These are phyloP conservation scores for Phylloporus sp. DNA, from an alignment of 768 basidiomycete genomes.

Conservation along the genomic window DNA sequence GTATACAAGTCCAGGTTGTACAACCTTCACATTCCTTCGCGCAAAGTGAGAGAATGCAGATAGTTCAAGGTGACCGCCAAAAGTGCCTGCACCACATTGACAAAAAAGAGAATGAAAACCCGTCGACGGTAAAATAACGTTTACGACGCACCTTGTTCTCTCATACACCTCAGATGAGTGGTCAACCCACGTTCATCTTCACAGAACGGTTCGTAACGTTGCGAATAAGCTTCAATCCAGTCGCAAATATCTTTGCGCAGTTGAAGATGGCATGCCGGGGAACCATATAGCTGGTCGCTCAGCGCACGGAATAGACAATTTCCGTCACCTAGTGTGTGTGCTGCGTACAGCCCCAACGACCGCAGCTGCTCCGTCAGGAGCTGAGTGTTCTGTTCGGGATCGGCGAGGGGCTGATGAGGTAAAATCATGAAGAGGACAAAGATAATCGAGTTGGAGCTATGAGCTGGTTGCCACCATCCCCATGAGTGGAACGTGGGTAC, in stretches of 20 bases:
- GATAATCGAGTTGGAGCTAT: conserved; percentile 16
- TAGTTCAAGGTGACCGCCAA: conserved; percentile 92
- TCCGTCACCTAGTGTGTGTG: conserved; percentile 81
- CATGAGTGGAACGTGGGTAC: conserved; percentile 29
- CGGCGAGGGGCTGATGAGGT: conserved; percentile 38
- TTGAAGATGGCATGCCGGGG: conserved; percentile 60
- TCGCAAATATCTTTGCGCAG: conserved; percentile 76
- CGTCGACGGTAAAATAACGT: not conserved
- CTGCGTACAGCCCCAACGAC: conserved; percentile 80
- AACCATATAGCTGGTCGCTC: conserved; percentile 81
- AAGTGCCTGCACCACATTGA: conserved; percentile 53
- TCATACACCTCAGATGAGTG: conserved; percentile 71
- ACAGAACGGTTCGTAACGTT: conserved; percentile 81
- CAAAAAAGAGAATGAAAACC: conserved; percentile 8
- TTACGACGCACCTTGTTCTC: conserved; percentile 56
- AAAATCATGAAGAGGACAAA: not conserved
- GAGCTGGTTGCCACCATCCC: conserved; percentile 13
- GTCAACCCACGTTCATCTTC: conserved; percentile 78
- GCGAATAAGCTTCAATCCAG: conserved; percentile 65
- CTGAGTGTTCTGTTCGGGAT: conserved; percentile 60
- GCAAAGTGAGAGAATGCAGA: conserved; percentile 85
- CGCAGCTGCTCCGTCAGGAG: conserved; percentile 70
- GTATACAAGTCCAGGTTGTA: conserved; percentile 88
- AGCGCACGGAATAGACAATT: conserved; percentile 93
- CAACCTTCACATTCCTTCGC: conserved; percentile 78